Percentiles rank a stretch among this genome's conserved stretches.
These are phyloP conservation scores for Nematocida sp. DNA, from an alignment of 371 early-diverging fungal species.

Conservation along the genomic window DNA sequence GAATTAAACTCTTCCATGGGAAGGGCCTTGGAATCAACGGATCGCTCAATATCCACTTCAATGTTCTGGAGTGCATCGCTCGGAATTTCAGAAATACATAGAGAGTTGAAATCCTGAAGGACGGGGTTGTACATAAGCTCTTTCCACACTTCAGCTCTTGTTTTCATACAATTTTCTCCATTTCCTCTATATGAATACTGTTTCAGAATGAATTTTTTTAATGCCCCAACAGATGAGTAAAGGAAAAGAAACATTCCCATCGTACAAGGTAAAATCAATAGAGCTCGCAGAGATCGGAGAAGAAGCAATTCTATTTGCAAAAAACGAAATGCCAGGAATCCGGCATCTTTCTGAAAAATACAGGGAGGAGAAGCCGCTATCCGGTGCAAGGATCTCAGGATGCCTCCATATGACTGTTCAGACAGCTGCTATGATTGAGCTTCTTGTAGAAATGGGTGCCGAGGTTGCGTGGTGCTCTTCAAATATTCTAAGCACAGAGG, in stretches of 20 bases:
- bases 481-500: constrained; percentile 97
- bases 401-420: constrained; percentile 97
- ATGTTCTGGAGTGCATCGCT: constrained; percentile 53
- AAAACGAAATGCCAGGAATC: constrained; percentile 97
- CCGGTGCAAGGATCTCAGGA: constrained; percentile 91
- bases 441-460: constrained; percentile 86
- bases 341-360: constrained; percentile 85
- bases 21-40: not conserved
- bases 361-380: constrained; percentile 80
- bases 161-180: not conserved
- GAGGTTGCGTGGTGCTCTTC: constrained; percentile 90
- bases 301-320: constrained; percentile 86
- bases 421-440: constrained; percentile 94
- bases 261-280: constrained; percentile 56
- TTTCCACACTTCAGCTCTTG: constrained; percentile 40
- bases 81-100: constrained; percentile 15
- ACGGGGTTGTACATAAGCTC: constrained; percentile 27
- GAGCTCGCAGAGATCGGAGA: constrained; percentile 72
- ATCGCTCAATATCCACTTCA: constrained; percentile 51
- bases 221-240: constrained; percentile 3
- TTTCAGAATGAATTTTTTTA: constrained; percentile 56
- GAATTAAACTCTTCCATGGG: constrained; percentile 8
- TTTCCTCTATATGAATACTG: not conserved
- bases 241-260: constrained; percentile 27
- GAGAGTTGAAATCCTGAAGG: not conserved